A percentile compares a stretch with the other conserved stretches of the same genome.
phyloP scores from a whole-genome alignment of 1,284 basidiomycete genomes.

The Fomitopsis schrenkii region DNA sequence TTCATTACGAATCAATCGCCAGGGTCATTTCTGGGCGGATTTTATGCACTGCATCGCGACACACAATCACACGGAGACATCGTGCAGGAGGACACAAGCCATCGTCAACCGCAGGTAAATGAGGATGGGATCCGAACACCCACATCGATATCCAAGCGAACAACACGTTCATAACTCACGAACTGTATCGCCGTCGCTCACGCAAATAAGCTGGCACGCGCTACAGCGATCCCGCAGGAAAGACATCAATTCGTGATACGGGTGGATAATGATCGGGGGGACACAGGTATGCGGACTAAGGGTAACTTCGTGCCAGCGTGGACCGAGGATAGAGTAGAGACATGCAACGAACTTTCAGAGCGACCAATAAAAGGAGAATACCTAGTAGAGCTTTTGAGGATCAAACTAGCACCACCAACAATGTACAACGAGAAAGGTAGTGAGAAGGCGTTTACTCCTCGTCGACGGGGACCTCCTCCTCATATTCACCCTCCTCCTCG shows the following conservation, averaged over 20 bases:
- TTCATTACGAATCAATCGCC: no score
- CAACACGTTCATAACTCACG: not conserved
- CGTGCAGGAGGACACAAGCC: no score
- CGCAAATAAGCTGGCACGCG: not conserved
- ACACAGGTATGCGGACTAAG: constrained; percentile 29
- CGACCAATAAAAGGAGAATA: constrained; percentile 34
- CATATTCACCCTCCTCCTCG: constrained; percentile 81
- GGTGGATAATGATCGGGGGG: constrained; percentile 15
- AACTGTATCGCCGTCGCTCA: not conserved
- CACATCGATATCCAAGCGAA: no score
- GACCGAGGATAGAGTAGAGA: constrained; percentile 15
- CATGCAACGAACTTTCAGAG: constrained; percentile 25
- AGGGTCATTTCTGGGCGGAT: no score
- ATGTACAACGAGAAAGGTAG: constrained; percentile 8
- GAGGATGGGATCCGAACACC: no score
- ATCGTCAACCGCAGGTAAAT: no score
- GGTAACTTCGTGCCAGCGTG: constrained; percentile 30
- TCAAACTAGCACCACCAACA: constrained; percentile 15
- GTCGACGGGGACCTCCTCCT: constrained; percentile 61
- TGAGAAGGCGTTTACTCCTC: constrained; percentile 41
- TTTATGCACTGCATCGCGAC: no score
- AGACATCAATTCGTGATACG: constrained; percentile 24
- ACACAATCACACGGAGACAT: no score
- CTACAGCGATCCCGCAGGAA: constrained; percentile 12
- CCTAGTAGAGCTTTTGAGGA: constrained; percentile 27